Conservation (phyloP, 2,329 filamentous ascomycete genomes). For the Xylariaceae sp. region DNA sequence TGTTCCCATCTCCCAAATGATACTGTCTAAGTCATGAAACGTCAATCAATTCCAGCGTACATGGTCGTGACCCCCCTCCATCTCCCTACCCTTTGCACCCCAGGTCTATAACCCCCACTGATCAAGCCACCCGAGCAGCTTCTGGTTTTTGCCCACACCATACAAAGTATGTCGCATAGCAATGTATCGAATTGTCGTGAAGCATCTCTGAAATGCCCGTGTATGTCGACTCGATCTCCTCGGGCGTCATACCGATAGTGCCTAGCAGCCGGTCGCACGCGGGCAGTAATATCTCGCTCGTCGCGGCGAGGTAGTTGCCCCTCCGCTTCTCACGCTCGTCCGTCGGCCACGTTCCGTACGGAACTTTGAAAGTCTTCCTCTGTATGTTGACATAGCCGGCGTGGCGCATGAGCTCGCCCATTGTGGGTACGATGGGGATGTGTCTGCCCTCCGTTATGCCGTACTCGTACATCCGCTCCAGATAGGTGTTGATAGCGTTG, state of each 20-base stretch:
- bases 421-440: slow-evolving; percentile 25
- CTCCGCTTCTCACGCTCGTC: slow-evolving; percentile 42
- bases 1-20: too few relatives aligned
- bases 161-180: slow-evolving; percentile 15
- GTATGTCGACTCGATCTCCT: slow-evolving; percentile 12
- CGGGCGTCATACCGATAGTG: slow-evolving; percentile 10
- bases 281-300: slow-evolving; percentile 13
- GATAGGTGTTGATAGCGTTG: slow-evolving; percentile 24
- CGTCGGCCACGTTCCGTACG: slow-evolving; percentile 43
- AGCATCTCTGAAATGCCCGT: slow-evolving; percentile 10
- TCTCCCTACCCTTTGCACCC: too few relatives aligned
- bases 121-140: too few relatives aligned
- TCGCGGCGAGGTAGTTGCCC: slow-evolving; percentile 28
- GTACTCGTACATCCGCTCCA: slow-evolving; percentile 24
- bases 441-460: slow-evolving; percentile 27
- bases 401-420: slow-evolving; percentile 17
- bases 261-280: slow-evolving; percentile 9
- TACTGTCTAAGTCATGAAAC: too few relatives aligned
- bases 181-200: slow-evolving; percentile 10
- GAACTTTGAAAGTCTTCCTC: slow-evolving; percentile 38
- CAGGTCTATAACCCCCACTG: too few relatives aligned
- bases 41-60: too few relatives aligned
- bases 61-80: too few relatives aligned
- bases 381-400: slow-evolving; percentile 39
- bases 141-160: slow-evolving; percentile 17